Evolutionary conservation across 2,329 filamentous ascomycete species (phyloP), one percentile per base, ranked within the genome.

Genomic region (Thermothelomyces thermophilus): DNA sequence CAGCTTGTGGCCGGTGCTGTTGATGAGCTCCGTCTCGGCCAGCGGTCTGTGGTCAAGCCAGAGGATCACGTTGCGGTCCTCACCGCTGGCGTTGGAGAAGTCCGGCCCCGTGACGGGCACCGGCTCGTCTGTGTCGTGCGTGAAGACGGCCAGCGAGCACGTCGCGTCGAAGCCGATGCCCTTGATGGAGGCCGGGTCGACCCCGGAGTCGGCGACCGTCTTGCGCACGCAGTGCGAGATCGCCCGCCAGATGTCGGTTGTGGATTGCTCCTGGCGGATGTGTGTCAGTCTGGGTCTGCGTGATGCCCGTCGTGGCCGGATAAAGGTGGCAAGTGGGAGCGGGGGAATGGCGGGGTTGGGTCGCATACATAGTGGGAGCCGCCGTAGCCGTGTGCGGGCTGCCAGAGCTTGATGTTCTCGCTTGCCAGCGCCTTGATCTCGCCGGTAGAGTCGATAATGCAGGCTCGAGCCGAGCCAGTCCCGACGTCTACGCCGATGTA

Each of bases 91-190:
- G 59, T 86, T 83, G 60, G 86, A 79, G 62, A 95, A 97, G 60
- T 87, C 81, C 2, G 90, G 90, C 0, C 87, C 88, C 2, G 90
- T 95, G 19, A 98, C 88, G n/a, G 86, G 78, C 41, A 96, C 76
- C 2, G 93, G 93, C 69, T 95, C 87, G 66, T 95, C 86, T 3
- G 88, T 95, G 60, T 95, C 89, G 63, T 87, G 75, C 48, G 84
- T 79, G 70, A 98, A 95, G 59, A 97, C 90, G 28, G 90, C 81
- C 24, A 98, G 80, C 16, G 93, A 98, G 75, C 93, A 98, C n/a
- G 93, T 98, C 19, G 93, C 93, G 67, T 98, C 93, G 68, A 98
- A 97, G 46, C 93, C 93, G 62, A 98, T 89, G 51, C 93, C 93
- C 60, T 86, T 86, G 61, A 98, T 85, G 31, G 80, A 83, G 55